Base-by-base conservation (phyloP, 2,329 filamentous ascomycete species). In the Epichloe sylvatica region DNA sequence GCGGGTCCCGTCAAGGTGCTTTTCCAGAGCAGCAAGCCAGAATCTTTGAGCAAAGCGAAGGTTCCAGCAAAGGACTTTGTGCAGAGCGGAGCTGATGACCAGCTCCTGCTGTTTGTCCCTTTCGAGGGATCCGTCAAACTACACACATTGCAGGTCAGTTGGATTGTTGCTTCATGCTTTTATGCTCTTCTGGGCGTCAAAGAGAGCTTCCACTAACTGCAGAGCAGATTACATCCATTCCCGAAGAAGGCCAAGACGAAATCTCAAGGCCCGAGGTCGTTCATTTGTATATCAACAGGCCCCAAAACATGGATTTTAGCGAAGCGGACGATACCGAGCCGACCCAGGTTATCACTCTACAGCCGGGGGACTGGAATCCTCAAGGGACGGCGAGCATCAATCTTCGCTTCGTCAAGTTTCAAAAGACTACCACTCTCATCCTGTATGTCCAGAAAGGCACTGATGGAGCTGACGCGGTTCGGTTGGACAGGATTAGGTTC, bases 61-160 rank as follows among this genome's bases (percentile, higher is more conserved):
- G 52, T 55, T 35, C 65, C 70, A 30, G 55, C 55, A 49, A 80
- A 78, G 62, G 91, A 98, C 67, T 97, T 86, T 83, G 82, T 97
- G 21, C 87, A 96, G 73, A 96, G 88, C 66, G 91, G 96, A 62
- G 94, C 91, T 36, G 92, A 98, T 63, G 90, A 97, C 70, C 92
- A 98, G 72, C 73, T 98, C 54, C 86, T 97, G 77, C 76, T 98
- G 44, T 97, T 83, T 67, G 75, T 94, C 51, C 91, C 92, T 1
- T 95, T 98, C 70, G 84, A 90, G 65, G 80, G 84, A 34, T 86
- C 81, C 45, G 65, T 95, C 56, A 98, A 97, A 73, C 76, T 97
- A 47, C 91, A 96, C 69, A 90, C 88, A 11, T 69, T 84, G 34
- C 80, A 83, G 71, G 79, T 79, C 68, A 51, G 68, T 55, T 23